These are phyloP conservation scores for Scutellaria barbata DNA, from an alignment of 257 asterid genomes.

Conservation along the genomic window DNA sequence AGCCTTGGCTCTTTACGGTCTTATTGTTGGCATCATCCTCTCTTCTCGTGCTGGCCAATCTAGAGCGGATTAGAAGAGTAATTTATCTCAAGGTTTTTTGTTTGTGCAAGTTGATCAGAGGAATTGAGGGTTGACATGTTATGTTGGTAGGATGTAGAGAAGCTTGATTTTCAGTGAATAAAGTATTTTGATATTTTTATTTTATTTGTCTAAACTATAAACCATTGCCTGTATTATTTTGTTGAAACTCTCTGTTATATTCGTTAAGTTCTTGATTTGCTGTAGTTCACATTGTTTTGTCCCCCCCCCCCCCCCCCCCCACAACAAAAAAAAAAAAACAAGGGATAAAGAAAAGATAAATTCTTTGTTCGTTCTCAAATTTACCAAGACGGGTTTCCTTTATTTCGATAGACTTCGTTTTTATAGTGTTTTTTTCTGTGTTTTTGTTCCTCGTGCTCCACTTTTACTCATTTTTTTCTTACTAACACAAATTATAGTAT, in stretches of 20 bases:
- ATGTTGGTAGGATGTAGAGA: slow-evolving; percentile 45
- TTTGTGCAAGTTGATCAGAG: slow-evolving; percentile 29
- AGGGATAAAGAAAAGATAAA: too few species aligned
- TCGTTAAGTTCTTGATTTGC: too few species aligned
- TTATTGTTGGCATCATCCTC: slow-evolving; percentile 67
- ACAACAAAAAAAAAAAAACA: too few species aligned
- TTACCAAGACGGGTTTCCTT: background rate
- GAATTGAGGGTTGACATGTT: slow-evolving; percentile 36
- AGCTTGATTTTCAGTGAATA: slow-evolving; percentile 37
- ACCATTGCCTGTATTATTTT: slow-evolving; percentile 32
- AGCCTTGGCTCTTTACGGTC: slow-evolving; percentile 66
- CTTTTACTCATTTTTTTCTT: background rate
- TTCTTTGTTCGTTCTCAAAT: too few species aligned
- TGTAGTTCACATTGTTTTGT: too few species aligned
- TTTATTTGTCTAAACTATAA: slow-evolving; percentile 31
- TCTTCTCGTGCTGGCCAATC: slow-evolving; percentile 75
- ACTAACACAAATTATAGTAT: too few species aligned
- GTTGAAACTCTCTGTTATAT: background rate
- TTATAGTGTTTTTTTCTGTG: background rate
- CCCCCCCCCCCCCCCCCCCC: too few species aligned
- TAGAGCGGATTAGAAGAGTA: slow-evolving; percentile 55
- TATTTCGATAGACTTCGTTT: background rate
- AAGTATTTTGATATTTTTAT: slow-evolving; percentile 27
- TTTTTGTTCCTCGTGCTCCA: too few species aligned
- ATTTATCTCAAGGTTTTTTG: slow-evolving; percentile 26